Evolutionary conservation across 148 eudicot species (phyloP).

Genomic region (Chenopodium berlandieri): DNA sequence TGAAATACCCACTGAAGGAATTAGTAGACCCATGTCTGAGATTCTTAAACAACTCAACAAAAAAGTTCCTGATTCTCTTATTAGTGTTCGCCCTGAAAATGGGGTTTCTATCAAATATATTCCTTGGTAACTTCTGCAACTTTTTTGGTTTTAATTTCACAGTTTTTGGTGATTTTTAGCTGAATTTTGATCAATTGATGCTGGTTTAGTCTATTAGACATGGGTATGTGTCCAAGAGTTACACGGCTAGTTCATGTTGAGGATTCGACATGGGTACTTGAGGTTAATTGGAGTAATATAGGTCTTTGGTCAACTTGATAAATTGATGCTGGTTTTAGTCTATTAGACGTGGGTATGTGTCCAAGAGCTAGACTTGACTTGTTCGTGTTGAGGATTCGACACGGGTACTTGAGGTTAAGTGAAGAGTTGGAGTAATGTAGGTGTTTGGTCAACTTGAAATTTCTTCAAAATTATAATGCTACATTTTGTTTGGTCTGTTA

Average conservation of each 20-base stretch:
- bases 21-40: constrained; percentile 65
- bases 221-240: too few relatives aligned
- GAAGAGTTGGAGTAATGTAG: too few relatives aligned
- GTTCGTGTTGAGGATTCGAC: too few relatives aligned
- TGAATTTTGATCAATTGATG: background rate
- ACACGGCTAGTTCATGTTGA: background rate
- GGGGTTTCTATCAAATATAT: constrained; percentile 67
- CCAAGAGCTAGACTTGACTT: too few relatives aligned
- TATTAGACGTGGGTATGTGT: too few relatives aligned
- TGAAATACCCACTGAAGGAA: constrained; percentile 56
- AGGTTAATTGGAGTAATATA: background rate
- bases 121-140: constrained; percentile 49
- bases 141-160: background rate
- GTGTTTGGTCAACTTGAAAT: too few relatives aligned
- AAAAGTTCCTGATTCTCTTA: constrained; percentile 66
- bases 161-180: background rate
- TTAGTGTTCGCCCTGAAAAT: constrained; percentile 48
- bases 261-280: background rate
- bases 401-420: too few relatives aligned
- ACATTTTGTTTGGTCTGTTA: too few relatives aligned
- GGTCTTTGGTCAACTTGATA: too few relatives aligned
- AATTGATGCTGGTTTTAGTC: too few relatives aligned
- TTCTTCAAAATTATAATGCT: too few relatives aligned
- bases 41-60: constrained; percentile 74
- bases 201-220: too few relatives aligned